phyloP scores from a whole-genome alignment of 78 protist genomes.

The Dictyostelium purpureum region DNA sequence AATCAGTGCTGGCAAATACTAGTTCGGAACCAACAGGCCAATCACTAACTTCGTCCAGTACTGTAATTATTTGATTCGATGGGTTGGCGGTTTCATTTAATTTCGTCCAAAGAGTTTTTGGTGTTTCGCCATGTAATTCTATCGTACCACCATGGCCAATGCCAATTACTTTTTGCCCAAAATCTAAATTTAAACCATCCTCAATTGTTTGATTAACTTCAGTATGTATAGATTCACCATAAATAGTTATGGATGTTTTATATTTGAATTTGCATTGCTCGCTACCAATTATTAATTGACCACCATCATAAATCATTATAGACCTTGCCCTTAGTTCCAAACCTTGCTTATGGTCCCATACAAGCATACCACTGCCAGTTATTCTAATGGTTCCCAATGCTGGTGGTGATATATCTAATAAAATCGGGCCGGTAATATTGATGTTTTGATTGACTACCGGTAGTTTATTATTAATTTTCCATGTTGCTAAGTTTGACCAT shows the following conservation, averaged over 20 bases:
- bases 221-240: conserved; percentile 15
- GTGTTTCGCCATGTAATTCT: conserved; percentile 31
- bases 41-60: conserved; percentile 7
- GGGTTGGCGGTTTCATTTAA: not conserved
- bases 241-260: conserved; percentile 11
- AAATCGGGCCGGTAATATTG: conserved; percentile 5
- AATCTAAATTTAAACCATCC: not conserved
- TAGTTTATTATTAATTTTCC: not conserved
- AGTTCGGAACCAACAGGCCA: conserved; percentile 43
- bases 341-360: not conserved
- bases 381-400: not conserved
- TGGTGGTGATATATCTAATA: conserved; percentile 26
- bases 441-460: not conserved
- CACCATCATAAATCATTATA: conserved; percentile 15
- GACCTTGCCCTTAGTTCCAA: not conserved
- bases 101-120: not conserved
- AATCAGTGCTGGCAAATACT: conserved; percentile 41
- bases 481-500: not conserved
- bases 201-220: not conserved
- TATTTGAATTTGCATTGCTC: conserved; percentile 7
- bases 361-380: not conserved
- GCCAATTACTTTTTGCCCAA: conserved; percentile 71
- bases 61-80: not conserved
- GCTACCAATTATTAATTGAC: conserved; percentile 31
- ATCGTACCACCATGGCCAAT: conserved; percentile 36